phyloP scores from a whole-genome alignment of 1,284 basidiomycete species.

The Cutaneotrichosporon cyanovorans region DNA sequence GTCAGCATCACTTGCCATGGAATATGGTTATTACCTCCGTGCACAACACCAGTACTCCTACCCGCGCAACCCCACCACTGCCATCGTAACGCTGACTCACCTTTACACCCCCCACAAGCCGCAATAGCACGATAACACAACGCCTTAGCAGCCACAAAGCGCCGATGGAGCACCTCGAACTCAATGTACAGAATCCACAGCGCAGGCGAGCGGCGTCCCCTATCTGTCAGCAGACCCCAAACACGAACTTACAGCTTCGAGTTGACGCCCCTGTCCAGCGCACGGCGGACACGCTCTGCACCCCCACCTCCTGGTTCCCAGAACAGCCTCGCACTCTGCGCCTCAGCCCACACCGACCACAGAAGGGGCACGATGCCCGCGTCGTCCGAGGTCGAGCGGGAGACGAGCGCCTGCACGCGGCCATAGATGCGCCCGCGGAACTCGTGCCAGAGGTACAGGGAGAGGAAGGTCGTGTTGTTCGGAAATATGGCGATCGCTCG shows the following conservation, averaged over 20 bases:
- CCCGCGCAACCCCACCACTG: too few species aligned
- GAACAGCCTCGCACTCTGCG: constrained; percentile 27
- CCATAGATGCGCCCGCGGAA: constrained; percentile 43
- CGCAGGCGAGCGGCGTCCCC: constrained; percentile 24
- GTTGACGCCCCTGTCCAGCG: constrained; percentile 36
- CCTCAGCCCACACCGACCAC: constrained; percentile 44
- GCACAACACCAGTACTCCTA: too few species aligned
- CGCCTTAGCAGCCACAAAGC: constrained; percentile 61
- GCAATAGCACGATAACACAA: constrained; percentile 70
- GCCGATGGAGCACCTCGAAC: constrained; percentile 64
- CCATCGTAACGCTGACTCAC: too few species aligned
- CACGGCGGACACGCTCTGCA: constrained; percentile 36
- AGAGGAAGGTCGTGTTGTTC: constrained; percentile 47
- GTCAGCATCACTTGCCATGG: too few species aligned
- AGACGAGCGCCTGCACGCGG: constrained; percentile 40
- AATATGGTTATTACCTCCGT: too few species aligned
- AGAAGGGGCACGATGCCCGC: constrained; percentile 27
- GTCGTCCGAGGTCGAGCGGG: constrained; percentile 18
- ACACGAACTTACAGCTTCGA: constrained; percentile 22
- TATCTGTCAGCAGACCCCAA: neutral
- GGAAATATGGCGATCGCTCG: constrained; percentile 42
- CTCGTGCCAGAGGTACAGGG: constrained; percentile 46
- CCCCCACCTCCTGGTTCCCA: constrained; percentile 35
- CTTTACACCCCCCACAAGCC: constrained; percentile 48
- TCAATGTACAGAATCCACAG: constrained; percentile 76